Evolutionary conservation across 352 stramenopile genomes (phyloP).

Genomic region (Lagenidium giganteum): DNA sequence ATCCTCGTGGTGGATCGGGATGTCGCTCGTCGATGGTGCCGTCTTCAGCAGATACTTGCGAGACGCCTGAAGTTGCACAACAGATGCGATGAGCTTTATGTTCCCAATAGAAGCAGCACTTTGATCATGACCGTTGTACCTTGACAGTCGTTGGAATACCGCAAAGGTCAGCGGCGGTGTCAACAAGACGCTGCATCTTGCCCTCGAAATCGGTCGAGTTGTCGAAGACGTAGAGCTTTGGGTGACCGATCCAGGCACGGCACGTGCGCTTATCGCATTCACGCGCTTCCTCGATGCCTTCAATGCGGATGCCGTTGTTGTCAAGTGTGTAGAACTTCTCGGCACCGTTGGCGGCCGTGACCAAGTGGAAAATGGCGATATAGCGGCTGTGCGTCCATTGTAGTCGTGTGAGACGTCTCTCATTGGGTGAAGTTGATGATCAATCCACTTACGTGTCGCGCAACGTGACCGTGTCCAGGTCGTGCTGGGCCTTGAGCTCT

Average conservation of each 20-base stretch:
- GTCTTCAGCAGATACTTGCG: conserved; percentile 71
- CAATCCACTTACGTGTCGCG: conserved; percentile 55
- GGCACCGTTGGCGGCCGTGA: conserved; percentile 91
- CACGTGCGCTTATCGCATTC: conserved; percentile 83
- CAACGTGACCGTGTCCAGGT: conserved; percentile 81
- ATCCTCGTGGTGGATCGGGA: conserved; percentile 78
- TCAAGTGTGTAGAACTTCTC: conserved; percentile 95
- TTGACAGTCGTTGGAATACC: conserved; percentile 76
- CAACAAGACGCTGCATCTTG: conserved; percentile 86
- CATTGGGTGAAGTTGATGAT: neutral
- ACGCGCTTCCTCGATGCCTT: conserved; percentile 89
- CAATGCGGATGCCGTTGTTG: conserved; percentile 95
- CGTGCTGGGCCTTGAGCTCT: conserved; percentile 70
- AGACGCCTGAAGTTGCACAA: conserved; percentile 26
- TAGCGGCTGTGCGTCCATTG: conserved; percentile 51
- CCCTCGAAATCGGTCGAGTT: conserved; percentile 80
- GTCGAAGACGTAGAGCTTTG: conserved; percentile 83
- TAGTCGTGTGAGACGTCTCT: neutral
- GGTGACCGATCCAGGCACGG: conserved; percentile 77
- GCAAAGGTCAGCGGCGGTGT: conserved; percentile 64
- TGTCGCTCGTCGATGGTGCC: conserved; percentile 22
- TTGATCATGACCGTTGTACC: conserved; percentile 6
- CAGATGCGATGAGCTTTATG: too few species aligned
- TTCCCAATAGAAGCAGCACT: too few species aligned
- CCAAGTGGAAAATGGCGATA: conserved; percentile 86